Base-by-base conservation (phyloP, 805 yeast genomes). In the Kodamaea kaohsiungensis region DNA sequence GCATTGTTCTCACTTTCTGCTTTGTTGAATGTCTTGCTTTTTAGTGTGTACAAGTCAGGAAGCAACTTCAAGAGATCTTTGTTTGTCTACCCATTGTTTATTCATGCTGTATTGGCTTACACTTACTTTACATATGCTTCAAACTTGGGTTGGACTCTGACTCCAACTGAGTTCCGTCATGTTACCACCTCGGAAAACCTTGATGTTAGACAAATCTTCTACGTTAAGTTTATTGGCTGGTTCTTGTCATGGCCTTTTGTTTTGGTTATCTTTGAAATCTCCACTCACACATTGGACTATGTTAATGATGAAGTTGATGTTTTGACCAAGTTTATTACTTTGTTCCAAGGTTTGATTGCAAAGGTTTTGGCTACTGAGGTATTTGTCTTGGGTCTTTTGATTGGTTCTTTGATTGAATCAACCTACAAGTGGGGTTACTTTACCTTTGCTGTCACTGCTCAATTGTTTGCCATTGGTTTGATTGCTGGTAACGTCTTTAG, bases 361-460 rank as follows among this genome's bases (percentile, higher is more conserved):
- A 80, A 80, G 60, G 58, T 76, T n/a, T 61, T 75, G 30, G 69
- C 77, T n/a, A 67, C 72, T 46, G 82, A 74, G 63, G 75, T 80
- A 17, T 79, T 74, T 63, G 82, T 84, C 40, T 72, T 85, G 51
- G 78, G 82, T 43, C 71, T 82, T 43, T 75, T 85, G 65, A 77
- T 85, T 63, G 89, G 88, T 61, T 56, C 80, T 17, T 70, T 85
- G 58, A 80, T 85, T 55, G 58, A 65, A 35, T 77, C 87, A 7
- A 69, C 82, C 45, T 85, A 85, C 69, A 85, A 82, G 66, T 85
- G 88, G 88, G 90, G 89, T 65, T 85, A 82, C 73, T 85, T 81
- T 68, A 77, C 81, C 6, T 81, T 85, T 65, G 84, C 81, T 30
- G 73, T 73, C 42, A 67, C 68, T 55, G 76, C 78, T 38, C 70